phyloP scores from a whole-genome alignment of 495 filamentous ascomycete genomes.

The Penicillium canariense region DNA sequence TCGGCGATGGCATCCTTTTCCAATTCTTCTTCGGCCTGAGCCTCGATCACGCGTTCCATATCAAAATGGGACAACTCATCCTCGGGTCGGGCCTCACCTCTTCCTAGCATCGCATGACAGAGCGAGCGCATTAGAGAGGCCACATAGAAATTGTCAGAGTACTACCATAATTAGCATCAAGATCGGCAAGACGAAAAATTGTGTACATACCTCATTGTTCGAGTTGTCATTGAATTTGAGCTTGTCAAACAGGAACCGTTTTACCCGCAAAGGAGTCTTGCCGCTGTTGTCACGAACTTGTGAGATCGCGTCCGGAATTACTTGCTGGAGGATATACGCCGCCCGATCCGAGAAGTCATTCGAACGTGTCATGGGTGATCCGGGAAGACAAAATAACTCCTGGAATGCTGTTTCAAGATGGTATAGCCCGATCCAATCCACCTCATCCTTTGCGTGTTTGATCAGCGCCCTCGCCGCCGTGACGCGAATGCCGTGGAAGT shows the following conservation, averaged over 20 bases:
- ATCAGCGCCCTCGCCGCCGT: constrained; percentile 74
- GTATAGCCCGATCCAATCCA: constrained; percentile 74
- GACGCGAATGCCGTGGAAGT: constrained; percentile 88
- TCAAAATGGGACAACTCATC: constrained; percentile 46
- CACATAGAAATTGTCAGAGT: constrained; percentile 84
- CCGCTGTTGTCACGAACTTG: constrained; percentile 72
- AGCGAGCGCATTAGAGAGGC: constrained; percentile 76
- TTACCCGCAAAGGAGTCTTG: constrained; percentile 70
- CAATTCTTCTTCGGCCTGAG: constrained; percentile 61
- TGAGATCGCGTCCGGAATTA: constrained; percentile 76
- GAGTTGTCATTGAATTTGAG: constrained; percentile 91
- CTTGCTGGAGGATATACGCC: constrained; percentile 76
- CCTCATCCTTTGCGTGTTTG: constrained; percentile 64
- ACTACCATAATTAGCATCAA: constrained; percentile 35
- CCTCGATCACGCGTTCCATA: constrained; percentile 48
- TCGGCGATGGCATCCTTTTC: constrained; percentile 72
- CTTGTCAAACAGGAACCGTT: constrained; percentile 80
- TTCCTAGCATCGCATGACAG: constrained; percentile 69
- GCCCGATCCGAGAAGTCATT: constrained; percentile 89
- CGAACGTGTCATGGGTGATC: constrained; percentile 68
- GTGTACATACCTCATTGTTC: constrained; percentile 61
- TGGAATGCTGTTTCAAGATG: constrained; percentile 84
- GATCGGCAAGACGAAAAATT: not conserved
- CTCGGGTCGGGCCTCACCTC: constrained; percentile 34
- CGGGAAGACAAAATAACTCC: constrained; percentile 79